A percentile compares a stretch with the other conserved stretches of the same genome.
Evolutionary conservation across 2,329 filamentous ascomycete species (phyloP).

Genomic region (Sporothrix globosa): DNA sequence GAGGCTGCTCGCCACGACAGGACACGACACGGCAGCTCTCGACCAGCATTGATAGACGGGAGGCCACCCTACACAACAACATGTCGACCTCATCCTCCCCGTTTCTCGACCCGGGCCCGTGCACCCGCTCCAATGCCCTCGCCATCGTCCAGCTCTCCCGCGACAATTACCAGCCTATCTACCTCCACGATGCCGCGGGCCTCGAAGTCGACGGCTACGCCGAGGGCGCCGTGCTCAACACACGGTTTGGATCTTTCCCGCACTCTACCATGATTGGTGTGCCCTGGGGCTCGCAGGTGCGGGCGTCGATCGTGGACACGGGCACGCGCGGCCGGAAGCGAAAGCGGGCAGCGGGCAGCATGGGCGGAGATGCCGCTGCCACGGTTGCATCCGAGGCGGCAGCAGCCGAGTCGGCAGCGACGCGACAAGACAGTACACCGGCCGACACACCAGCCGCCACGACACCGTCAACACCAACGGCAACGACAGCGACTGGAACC

Average conservation of each 20-base stretch:
- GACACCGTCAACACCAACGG: neutral
- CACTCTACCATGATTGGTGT: conserved; percentile 75
- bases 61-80: too few species aligned
- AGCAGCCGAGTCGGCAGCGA: neutral
- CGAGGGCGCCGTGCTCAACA: conserved; percentile 82
- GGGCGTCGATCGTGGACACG: conserved; percentile 87
- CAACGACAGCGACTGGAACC: conserved; percentile 27
- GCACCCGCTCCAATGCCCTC: conserved; percentile 66
- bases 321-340: conserved; percentile 79
- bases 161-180: conserved; percentile 78
- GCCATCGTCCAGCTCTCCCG: conserved; percentile 87
- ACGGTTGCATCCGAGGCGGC: neutral
- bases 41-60: too few species aligned
- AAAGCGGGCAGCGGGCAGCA: conserved; percentile 45
- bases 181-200: conserved; percentile 64
- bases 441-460: conserved; percentile 29
- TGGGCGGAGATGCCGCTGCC: conserved; percentile 36
- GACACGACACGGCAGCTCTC: too few species aligned
- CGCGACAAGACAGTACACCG: conserved; percentile 18
- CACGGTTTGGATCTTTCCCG: conserved; percentile 88
- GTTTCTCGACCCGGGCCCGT: conserved; percentile 72
- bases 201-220: conserved; percentile 68
- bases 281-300: conserved; percentile 89
- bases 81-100: conserved; percentile 58
- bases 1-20: neutral